phyloP scores from a whole-genome alignment of 1,284 basidiomycete species.

The Xanthoconium separans region DNA sequence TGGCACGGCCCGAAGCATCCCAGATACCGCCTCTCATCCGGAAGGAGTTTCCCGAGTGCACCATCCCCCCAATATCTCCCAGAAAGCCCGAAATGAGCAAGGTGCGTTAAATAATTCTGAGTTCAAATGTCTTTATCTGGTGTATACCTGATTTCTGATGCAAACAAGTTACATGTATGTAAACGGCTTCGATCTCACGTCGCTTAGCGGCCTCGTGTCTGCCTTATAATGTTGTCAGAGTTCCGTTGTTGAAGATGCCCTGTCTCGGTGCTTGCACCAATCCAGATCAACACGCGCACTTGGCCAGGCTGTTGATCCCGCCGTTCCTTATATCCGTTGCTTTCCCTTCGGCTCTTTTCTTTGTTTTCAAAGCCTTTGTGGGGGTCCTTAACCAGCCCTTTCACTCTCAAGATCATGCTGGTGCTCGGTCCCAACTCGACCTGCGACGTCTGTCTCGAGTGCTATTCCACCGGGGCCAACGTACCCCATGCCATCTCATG shows the following conservation, averaged over 20 bases:
- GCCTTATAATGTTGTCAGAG: slow-evolving; percentile 33
- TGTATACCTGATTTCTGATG: slow-evolving; percentile 17
- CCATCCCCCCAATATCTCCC: slow-evolving; percentile 17
- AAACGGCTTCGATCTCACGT: slow-evolving; percentile 30
- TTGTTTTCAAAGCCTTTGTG: neutral
- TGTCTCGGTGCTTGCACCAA: slow-evolving; percentile 23
- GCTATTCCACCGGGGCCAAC: slow-evolving; percentile 36
- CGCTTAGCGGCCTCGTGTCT: slow-evolving; percentile 36
- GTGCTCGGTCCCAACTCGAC: slow-evolving; percentile 44
- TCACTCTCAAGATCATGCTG: slow-evolving; percentile 36
- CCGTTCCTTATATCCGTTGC: slow-evolving; percentile 27
- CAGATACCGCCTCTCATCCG: slow-evolving; percentile 6
- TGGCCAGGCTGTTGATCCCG: slow-evolving; percentile 29
- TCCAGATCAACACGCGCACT: slow-evolving; percentile 30
- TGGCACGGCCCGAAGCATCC: slow-evolving; percentile 18
- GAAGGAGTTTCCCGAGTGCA: slow-evolving; percentile 14
- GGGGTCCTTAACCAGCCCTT: slow-evolving; percentile 37
- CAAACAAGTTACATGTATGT: slow-evolving; percentile 11
- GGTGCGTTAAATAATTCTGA: slow-evolving; percentile 17
- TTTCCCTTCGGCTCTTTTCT: slow-evolving; percentile 1
- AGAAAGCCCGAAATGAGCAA: slow-evolving; percentile 32
- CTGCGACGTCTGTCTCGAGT: slow-evolving; percentile 50
- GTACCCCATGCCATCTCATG: slow-evolving; percentile 44
- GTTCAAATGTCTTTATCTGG: slow-evolving; percentile 21
- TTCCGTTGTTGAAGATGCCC: slow-evolving; percentile 17